Evolutionary conservation across 805 yeast genomes (phyloP).

Genomic region (Saturnispora ahearnii): DNA sequence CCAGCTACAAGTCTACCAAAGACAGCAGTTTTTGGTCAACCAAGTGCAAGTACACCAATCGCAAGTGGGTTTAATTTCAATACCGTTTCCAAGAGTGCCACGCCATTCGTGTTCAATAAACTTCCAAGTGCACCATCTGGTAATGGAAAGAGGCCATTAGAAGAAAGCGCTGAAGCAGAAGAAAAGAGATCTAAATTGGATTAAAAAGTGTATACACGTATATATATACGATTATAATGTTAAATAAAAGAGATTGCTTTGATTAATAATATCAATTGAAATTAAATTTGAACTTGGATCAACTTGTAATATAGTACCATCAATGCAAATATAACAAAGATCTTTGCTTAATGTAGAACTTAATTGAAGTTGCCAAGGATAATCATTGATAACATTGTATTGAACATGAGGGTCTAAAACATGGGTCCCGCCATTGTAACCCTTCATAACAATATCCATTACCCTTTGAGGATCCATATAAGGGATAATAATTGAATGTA

Average conservation of each 20-base stretch:
- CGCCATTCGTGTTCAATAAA: neutral
- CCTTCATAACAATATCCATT: conserved; percentile 48
- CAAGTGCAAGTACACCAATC: neutral
- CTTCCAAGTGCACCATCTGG: conserved; percentile 1
- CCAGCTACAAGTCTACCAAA: neutral
- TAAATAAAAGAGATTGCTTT: conserved; percentile 4
- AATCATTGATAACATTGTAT: conserved; percentile 27
- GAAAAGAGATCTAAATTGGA: conserved; percentile 14
- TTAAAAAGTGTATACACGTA: neutral
- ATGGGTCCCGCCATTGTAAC: conserved; percentile 50
- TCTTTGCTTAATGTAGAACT: conserved; percentile 1
- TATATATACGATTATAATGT: neutral
- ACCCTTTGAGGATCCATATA: conserved; percentile 28
- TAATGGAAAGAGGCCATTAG: conserved; percentile 18
- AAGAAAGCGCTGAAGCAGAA: conserved; percentile 17
- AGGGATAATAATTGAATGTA: conserved; percentile 41
- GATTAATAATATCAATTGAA: neutral
- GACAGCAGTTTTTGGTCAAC: neutral
- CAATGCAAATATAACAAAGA: conserved; percentile 53
- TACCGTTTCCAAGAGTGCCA: neutral
- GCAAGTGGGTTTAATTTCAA: conserved; percentile 6
- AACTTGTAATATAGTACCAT: conserved; percentile 43
- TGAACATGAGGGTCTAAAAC: conserved; percentile 37
- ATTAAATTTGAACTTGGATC: conserved; percentile 1
- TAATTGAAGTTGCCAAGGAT: conserved; percentile 4